These are phyloP conservation scores for Phialophora macrospora DNA, from an alignment of 2,329 filamentous ascomycete genomes.

Conservation along the genomic window DNA sequence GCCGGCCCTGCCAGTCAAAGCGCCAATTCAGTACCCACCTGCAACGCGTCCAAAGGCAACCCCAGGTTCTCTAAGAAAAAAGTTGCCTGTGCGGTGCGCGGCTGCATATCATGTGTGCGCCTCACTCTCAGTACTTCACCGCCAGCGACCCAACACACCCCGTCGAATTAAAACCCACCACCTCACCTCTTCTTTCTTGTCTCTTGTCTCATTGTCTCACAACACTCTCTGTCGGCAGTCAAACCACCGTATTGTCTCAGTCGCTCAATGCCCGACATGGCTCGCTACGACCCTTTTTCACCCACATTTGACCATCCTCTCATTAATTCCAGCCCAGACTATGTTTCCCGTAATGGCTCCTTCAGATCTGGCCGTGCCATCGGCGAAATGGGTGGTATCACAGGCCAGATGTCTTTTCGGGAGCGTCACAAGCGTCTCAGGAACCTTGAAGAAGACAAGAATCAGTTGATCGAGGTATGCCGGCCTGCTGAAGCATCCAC, in stretches of 20 bases:
- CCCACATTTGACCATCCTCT: constrained; percentile 38
- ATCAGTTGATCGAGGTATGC: constrained; percentile 55
- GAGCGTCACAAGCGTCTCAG: constrained; percentile 53
- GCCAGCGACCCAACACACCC: constrained; percentile 23
- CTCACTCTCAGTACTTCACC: constrained; percentile 21
- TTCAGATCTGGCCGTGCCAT: constrained; percentile 34
- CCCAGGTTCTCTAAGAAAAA: constrained; percentile 18
- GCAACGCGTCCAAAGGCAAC: constrained; percentile 3
- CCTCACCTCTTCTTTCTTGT: constrained; percentile 8
- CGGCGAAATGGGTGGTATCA: constrained; percentile 27
- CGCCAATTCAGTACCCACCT: background rate
- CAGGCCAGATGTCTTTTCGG: constrained; percentile 32
- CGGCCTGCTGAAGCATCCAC: constrained; percentile 6
- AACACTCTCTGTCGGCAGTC: background rate
- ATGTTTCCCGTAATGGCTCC: constrained; percentile 32
- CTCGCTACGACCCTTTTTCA: constrained; percentile 39
- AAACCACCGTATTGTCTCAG: background rate
- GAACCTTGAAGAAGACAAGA: constrained; percentile 53
- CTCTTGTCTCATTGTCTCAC: constrained; percentile 4
- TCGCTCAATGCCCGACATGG: constrained; percentile 39
- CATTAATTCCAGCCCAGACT: constrained; percentile 39
- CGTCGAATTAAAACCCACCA: constrained; percentile 1
- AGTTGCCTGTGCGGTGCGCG: constrained; percentile 14
- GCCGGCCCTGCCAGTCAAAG: background rate
- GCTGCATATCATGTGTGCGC: constrained; percentile 7